Conservation (phyloP, 257 asterid species). For the Ajuga chamaepitys region DNA sequence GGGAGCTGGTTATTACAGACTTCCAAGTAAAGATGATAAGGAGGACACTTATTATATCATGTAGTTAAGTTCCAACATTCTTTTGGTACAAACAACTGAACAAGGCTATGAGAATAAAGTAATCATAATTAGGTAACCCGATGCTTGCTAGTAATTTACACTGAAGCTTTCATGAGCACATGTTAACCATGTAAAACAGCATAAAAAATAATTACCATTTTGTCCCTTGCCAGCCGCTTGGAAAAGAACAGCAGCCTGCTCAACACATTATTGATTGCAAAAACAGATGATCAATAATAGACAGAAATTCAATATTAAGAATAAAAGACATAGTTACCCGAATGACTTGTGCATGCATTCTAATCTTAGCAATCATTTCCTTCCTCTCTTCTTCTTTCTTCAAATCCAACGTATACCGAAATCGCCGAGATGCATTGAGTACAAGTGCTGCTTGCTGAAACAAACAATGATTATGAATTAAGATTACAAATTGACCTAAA, state of each 20-base stretch:
- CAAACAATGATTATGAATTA: conserved; percentile 3
- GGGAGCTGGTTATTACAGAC: background rate
- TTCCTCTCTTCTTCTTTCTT: conserved; percentile 90
- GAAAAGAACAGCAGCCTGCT: conserved; percentile 92
- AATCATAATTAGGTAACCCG: background rate
- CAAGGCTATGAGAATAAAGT: background rate
- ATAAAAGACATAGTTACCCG: conserved; percentile 46
- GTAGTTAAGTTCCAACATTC: background rate
- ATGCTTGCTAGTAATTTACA: background rate
- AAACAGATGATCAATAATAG: background rate
- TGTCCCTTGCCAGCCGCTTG: conserved; percentile 55
- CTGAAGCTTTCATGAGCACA: background rate
- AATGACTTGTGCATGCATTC: conserved; percentile 91
- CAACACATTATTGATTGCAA: conserved; percentile 22
- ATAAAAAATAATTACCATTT: conserved; percentile 38
- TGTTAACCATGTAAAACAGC: background rate
- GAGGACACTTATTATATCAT: background rate
- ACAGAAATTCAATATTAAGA: conserved; percentile 1
- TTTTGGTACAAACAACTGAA: background rate
- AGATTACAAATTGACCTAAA: background rate
- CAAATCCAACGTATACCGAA: conserved; percentile 88
- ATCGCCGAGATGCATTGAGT: conserved; percentile 87
- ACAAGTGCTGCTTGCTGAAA: conserved; percentile 97
- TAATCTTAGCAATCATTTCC: conserved; percentile 58
- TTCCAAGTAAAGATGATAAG: background rate